Evolutionary conservation across 2,329 filamentous ascomycete species (phyloP), one percentile per base, ranked within the genome.

Genomic region (Apiospora hydei): DNA sequence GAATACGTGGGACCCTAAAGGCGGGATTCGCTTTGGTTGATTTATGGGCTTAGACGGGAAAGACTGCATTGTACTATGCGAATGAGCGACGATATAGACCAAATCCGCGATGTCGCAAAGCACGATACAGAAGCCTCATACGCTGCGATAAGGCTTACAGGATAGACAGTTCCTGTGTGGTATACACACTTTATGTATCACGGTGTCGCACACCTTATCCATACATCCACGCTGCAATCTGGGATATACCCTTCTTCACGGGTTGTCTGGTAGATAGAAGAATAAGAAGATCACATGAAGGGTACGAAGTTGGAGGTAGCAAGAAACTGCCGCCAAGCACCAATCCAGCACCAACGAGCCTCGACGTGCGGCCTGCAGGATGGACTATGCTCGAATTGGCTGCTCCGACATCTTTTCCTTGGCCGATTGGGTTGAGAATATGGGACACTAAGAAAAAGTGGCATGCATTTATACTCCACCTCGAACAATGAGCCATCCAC

Each of bases 1-100:
- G 16, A 51, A 24, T 34, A 51, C 69, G 13, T 70, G 69, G 90
- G 89, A 91, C 75, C 88, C 89, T 1, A 86, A 80, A 61, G 83
- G 85, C 51, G 89, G 89, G 3, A 87, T 92, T 74, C 85, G 79
- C 44, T 80, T 81, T 71, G 78, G 79, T 38, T 81, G 34, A 69
- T 38, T 38, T 34, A 7, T 38, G 26, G 26, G 3, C 14, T 5
- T 30, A 34, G 26, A 26, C 5, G 51, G 6, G 51, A 30, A 14
- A 18, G 53, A 26, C 26, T 38, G 7, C 7, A 16, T 41, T 34
- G 26, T 34, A 34, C 3, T 10, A 16, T 21, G 26, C 16, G 16
- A 34, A 21, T 30, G 26, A 34, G 34, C 7, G 30, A 34, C 26
- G 26, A 34, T 34, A 10, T 18, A 30, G 51, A 34, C 26, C 26